A percentile compares a stretch with the other conserved stretches of the same genome.
phyloP scores from a whole-genome alignment of 2,329 filamentous ascomycete genomes.

The Neospermospora avenae region DNA sequence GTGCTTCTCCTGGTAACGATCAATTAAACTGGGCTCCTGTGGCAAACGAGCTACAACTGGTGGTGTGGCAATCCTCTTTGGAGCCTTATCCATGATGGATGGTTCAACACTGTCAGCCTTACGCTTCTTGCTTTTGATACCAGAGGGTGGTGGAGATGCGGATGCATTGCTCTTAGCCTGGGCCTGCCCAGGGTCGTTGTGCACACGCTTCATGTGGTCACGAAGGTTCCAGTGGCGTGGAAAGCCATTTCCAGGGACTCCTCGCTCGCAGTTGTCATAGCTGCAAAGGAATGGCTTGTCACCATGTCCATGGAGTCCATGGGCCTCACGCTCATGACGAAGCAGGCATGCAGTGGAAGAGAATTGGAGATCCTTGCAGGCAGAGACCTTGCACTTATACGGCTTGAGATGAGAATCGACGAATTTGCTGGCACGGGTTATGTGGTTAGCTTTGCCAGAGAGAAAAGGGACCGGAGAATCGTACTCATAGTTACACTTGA shows the following conservation, averaged over 20 bases:
- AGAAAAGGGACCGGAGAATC: conserved; percentile 34
- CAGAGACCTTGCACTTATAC: conserved; percentile 85
- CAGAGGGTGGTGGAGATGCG: conserved; percentile 29
- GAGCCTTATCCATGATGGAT: conserved; percentile 24
- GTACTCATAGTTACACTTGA: conserved; percentile 99
- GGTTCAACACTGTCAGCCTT: conserved; percentile 29
- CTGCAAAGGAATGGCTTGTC: conserved; percentile 89
- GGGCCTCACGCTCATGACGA: conserved; percentile 91
- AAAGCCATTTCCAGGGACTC: conserved; percentile 80
- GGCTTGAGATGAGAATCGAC: conserved; percentile 96
- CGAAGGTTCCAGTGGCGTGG: conserved; percentile 92
- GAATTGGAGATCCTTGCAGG: conserved; percentile 83
- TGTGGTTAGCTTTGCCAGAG: conserved; percentile 26
- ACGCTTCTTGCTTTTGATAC: conserved; percentile 31
- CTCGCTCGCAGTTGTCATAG: conserved; percentile 83
- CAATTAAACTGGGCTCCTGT: conserved; percentile 29
- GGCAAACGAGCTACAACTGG: conserved; percentile 24
- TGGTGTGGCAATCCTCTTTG: conserved; percentile 29
- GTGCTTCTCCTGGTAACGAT: conserved; percentile 31
- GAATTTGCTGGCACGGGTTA: conserved; percentile 68
- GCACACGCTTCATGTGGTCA: conserved; percentile 96
- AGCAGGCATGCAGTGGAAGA: conserved; percentile 94
- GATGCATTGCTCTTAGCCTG: conserved; percentile 28
- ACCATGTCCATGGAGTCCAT: conserved; percentile 92
- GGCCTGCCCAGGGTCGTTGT: conserved; percentile 47